Conservation (phyloP, 768 basidiomycete genomes). For the Zangia roseola region DNA sequence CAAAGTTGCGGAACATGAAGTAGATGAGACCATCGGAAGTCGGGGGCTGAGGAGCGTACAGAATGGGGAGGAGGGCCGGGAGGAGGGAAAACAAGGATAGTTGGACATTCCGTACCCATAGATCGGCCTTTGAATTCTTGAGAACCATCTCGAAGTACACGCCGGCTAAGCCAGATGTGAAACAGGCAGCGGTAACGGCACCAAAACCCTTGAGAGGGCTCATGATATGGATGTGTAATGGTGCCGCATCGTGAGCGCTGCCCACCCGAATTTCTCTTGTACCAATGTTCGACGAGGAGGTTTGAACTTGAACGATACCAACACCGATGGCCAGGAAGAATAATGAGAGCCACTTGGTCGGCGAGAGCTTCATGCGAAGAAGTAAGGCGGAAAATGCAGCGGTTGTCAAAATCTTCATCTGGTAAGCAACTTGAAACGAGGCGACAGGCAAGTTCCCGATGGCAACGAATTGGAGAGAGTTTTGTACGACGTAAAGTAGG, state of each 20-base stretch:
- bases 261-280: conserved; percentile 48
- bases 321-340: conserved; percentile 90
- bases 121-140: conserved; percentile 78
- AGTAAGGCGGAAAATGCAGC: conserved; percentile 88
- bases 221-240: conserved; percentile 69
- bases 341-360: conserved; percentile 83
- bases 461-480: conserved; percentile 95
- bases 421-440: conserved; percentile 96
- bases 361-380: conserved; percentile 69
- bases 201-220: conserved; percentile 77
- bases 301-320: conserved; percentile 93
- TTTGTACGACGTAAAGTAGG: conserved; percentile 93
- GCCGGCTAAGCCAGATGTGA: conserved; percentile 87
- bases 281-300: conserved; percentile 37
- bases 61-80: conserved; percentile 81
- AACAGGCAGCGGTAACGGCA: conserved; percentile 82
- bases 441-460: conserved; percentile 94
- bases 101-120: conserved; percentile 91
- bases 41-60: conserved; percentile 48
- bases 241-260: conserved; percentile 65
- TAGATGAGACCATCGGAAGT: conserved; percentile 49
- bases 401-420: conserved; percentile 98
- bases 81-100: conserved; percentile 86
- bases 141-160: conserved; percentile 95
- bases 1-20: conserved; percentile 82